Evolutionary conservation across 148 eudicot species (phyloP).

Genomic region (Talinum fruticosum): DNA sequence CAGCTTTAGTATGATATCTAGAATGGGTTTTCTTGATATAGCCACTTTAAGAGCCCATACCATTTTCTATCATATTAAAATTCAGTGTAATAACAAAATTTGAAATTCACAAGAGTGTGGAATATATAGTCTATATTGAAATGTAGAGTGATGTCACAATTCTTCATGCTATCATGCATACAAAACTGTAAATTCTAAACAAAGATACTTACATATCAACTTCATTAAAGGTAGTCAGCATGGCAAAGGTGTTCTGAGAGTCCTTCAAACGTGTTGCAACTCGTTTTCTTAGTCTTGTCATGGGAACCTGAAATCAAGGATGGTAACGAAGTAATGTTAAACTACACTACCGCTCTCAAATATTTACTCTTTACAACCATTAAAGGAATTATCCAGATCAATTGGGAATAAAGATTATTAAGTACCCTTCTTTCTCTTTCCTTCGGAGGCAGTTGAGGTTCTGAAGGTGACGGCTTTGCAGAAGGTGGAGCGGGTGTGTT

Average conservation of each 20-base stretch:
- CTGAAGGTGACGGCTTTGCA: constrained; percentile 34
- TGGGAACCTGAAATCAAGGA: constrained; percentile 94
- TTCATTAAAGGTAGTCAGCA: constrained; percentile 95
- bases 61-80: too few relatives aligned
- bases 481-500: constrained; percentile 32
- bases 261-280: constrained; percentile 94
- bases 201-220: constrained; percentile 81
- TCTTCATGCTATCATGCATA: not conserved
- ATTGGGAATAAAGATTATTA: constrained; percentile 21
- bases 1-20: too few relatives aligned
- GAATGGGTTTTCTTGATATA: too few relatives aligned
- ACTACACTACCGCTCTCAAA: not conserved
- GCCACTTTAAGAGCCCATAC: too few relatives aligned
- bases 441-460: constrained; percentile 93
- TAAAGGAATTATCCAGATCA: not conserved
- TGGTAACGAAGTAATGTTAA: too few relatives aligned
- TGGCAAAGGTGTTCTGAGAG: constrained; percentile 91
- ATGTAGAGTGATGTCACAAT: not conserved
- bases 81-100: too few relatives aligned
- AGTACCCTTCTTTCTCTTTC: constrained; percentile 96
- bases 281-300: constrained; percentile 95
- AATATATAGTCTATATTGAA: too few relatives aligned
- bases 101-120: too few relatives aligned
- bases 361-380: not conserved
- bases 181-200: not conserved